phyloP scores from a whole-genome alignment of 2,329 filamentous ascomycete genomes.

The Juglanconis juglandina region DNA sequence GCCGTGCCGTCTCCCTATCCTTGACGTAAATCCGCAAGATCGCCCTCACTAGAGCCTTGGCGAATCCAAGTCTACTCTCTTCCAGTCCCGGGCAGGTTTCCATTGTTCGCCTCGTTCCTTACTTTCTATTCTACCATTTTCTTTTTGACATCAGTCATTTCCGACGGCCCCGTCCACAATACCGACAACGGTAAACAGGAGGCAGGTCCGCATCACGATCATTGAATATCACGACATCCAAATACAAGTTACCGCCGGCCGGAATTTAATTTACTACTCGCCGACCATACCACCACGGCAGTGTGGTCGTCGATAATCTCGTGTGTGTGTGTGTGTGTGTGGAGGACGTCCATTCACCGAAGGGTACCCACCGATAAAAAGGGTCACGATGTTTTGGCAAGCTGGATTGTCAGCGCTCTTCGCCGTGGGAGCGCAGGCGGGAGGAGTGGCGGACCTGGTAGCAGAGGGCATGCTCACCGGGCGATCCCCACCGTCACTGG shows the following conservation, averaged over 20 bases:
- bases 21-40: neutral
- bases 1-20: neutral
- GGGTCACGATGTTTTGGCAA: slow-evolving; percentile 35
- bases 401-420: slow-evolving; percentile 31
- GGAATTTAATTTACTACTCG: slow-evolving; percentile 1
- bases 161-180: neutral
- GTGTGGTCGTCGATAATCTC: neutral
- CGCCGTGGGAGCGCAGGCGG: slow-evolving; percentile 33
- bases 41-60: slow-evolving; percentile 3
- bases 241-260: slow-evolving; percentile 11
- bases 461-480: slow-evolving; percentile 23
- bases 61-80: slow-evolving; percentile 5
- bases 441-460: slow-evolving; percentile 28
- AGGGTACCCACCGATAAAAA: slow-evolving; percentile 4
- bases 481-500: slow-evolving; percentile 23
- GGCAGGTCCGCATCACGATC: slow-evolving; percentile 10
- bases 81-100: slow-evolving; percentile 6
- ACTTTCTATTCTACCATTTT: neutral
- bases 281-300: neutral
- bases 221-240: neutral
- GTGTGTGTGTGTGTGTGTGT: neutral
- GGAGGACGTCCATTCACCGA: neutral
- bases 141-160: neutral
- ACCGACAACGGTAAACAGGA: neutral
- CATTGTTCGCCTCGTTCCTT: slow-evolving; percentile 8